Evolutionary conservation across 805 yeast species (phyloP), one percentile per base, ranked within the genome.

Genomic region (Spathaspora girioi): DNA sequence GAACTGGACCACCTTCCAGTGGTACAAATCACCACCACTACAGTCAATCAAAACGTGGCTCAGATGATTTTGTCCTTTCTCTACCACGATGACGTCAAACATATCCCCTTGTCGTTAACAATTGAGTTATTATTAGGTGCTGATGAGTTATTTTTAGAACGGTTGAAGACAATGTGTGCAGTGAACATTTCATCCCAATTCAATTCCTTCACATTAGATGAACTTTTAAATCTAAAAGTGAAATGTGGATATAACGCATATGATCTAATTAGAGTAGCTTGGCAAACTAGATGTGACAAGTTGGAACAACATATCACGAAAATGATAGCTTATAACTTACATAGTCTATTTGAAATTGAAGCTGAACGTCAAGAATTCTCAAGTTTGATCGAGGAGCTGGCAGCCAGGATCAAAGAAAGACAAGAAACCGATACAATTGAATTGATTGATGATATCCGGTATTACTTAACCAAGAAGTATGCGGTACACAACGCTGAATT

Each of bases 391-490:
- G 57, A 54, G 47, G 75, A 73, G 55, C 75, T 81, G 61, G 86
- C 93, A 0, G 55, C 59, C 14, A 69, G 89, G 57, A 86, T 88
- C 47, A 60, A 76, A 18, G 66, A 63, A 14, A 76, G 94, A 61
- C 83, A 88, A 57, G 89, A 83, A 53, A 84, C 87, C 0, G 96
- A 88, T 67, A 85, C 93, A 1, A 85, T 88, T 60, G 96, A 88
- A 59, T 69, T 88, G 57, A 73, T 88, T 26, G 96, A 87, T 65
- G 96, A 87, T 67, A 83, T 88, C 10, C 71, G 91, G 55, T 88
- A 77, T 64, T 85, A 83, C 56, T 64, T 88, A 45, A 59, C 70
- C 11, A 72, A 76, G 58, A 70, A 69, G 56, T 66, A 71, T 50
- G 62, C 63, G 1, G 65, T 69, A 6, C 54, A 55, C 49, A 23